Evolutionary conservation across 2,329 filamentous ascomycete genomes (phyloP), one percentile per base, ranked within the genome.

Genomic region (Biscogniauxia marginata): DNA sequence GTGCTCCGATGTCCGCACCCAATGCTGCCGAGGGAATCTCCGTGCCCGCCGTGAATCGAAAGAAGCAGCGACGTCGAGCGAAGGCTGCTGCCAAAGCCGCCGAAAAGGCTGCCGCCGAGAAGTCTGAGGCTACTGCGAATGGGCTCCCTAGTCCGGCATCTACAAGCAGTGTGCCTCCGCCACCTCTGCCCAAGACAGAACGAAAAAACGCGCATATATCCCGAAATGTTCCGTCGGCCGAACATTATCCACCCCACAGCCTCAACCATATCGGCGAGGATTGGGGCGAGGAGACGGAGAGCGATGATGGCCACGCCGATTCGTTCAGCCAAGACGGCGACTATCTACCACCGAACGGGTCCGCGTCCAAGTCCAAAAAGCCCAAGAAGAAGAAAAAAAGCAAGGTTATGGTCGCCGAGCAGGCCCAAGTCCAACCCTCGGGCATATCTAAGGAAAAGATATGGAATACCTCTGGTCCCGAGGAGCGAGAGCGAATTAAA

Each of bases 401-500:
- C 71, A 73, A 72, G 57, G 68, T 67, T 39, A 59, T 58, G 6
- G 49, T 53, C 50, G 53, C 58, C 22, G 62, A 65, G 39, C 62
- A 63, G 23, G 62, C 61, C 47, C 59, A 64, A 48, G 56, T 54
- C 34, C 67, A 61, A 46, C 65, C 65, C 7, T 68, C 77, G 7
- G 77, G 78, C 46, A 79, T 87, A 64, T 84, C 84, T 51, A 88
- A 88, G 69, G 90, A 95, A 70, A 93, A 91, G 73, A 96, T 99
- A 74, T 99, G 95, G 95, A 97, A 97, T 70, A 97, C 92, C 2
- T 95, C 90, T 56, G 95, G 91, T 8, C 85, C 91, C 64, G 92
- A 98, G 74, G 95, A 99, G 76, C 89, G 95, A 34, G 92, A 97
- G 76, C 89, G 95, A 52, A 99, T 99, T 71, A 96, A 97, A 75